phyloP scores from a whole-genome alignment of 768 basidiomycete genomes.

The Leccinum barrowsii region DNA sequence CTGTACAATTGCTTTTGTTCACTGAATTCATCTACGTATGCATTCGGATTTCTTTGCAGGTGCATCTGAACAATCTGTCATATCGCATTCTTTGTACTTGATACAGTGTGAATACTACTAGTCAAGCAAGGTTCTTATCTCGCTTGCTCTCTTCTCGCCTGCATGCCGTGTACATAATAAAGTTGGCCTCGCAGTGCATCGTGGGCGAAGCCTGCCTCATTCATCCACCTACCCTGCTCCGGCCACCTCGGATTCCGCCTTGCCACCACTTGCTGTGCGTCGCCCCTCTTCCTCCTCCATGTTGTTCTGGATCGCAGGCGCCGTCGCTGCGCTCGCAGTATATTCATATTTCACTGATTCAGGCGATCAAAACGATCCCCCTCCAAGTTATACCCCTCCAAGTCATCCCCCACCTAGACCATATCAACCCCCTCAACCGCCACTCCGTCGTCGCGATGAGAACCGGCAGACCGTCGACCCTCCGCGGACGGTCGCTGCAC shows the following conservation, averaged over 20 bases:
- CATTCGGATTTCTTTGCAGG: background rate
- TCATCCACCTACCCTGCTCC: background rate
- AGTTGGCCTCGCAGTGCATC: background rate
- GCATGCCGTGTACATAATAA: background rate
- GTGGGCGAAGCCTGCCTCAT: background rate
- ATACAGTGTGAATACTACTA: constrained; percentile 1
- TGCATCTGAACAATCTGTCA: constrained; percentile 2
- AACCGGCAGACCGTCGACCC: background rate
- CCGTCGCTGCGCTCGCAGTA: constrained; percentile 3
- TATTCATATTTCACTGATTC: constrained; percentile 8
- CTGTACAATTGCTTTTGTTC: constrained; percentile 7
- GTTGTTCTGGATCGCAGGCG: constrained; percentile 13
- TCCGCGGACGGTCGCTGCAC: background rate
- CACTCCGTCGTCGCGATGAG: constrained; percentile 7
- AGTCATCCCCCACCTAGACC: background rate
- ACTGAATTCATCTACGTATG: background rate
- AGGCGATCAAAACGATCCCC: constrained; percentile 3
- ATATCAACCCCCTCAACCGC: background rate
- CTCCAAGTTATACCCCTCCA: background rate
- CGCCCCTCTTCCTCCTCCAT: constrained; percentile 1
- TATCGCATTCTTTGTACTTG: constrained; percentile 8
- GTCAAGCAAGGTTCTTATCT: background rate
- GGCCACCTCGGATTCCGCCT: background rate
- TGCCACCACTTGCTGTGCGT: background rate
- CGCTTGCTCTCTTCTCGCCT: background rate